Percentiles rank a stretch among this genome's conserved stretches.
Conservation (phyloP, 148 eudicot species). For the Beta vulgaris region DNA sequence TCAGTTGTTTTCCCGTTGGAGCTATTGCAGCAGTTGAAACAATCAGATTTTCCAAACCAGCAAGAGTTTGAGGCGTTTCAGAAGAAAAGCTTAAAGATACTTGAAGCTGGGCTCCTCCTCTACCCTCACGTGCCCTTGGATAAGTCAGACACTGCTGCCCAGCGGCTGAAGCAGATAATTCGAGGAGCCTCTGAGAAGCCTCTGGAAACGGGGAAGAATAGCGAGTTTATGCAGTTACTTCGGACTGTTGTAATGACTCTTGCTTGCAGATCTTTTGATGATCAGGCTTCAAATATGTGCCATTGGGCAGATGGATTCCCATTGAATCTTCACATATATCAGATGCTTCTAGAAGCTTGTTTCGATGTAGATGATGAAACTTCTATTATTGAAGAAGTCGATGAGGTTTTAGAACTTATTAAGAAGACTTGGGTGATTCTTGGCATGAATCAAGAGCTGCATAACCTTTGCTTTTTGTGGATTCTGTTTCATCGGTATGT, state of each 20-base stretch:
- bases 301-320: constrained; percentile 99
- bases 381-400: constrained; percentile 76
- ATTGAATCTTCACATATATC: constrained; percentile 70
- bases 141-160: constrained; percentile 46
- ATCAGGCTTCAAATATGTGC: constrained; percentile 51
- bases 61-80: constrained; percentile 75
- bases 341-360: constrained; percentile 75
- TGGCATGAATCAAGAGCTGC: constrained; percentile 70
- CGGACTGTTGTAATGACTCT: constrained; percentile 59
- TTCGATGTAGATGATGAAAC: constrained; percentile 74
- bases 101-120: constrained; percentile 80
- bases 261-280: constrained; percentile 76
- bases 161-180: constrained; percentile 62
- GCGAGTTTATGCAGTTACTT: constrained; percentile 61
- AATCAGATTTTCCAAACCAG: constrained; percentile 69
- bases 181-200: constrained; percentile 51
- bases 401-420: constrained; percentile 77
- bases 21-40: constrained; percentile 71
- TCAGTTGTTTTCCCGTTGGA: constrained; percentile 78
- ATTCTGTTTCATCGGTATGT: constrained; percentile 66
- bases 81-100: constrained; percentile 69
- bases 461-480: constrained; percentile 85
- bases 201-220: constrained; percentile 69
- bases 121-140: constrained; percentile 70
- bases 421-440: constrained; percentile 89